A percentile compares a stretch with the other conserved stretches of the same genome.
phyloP scores from a whole-genome alignment of 1,284 basidiomycete genomes.

The Malassezia caprae region DNA sequence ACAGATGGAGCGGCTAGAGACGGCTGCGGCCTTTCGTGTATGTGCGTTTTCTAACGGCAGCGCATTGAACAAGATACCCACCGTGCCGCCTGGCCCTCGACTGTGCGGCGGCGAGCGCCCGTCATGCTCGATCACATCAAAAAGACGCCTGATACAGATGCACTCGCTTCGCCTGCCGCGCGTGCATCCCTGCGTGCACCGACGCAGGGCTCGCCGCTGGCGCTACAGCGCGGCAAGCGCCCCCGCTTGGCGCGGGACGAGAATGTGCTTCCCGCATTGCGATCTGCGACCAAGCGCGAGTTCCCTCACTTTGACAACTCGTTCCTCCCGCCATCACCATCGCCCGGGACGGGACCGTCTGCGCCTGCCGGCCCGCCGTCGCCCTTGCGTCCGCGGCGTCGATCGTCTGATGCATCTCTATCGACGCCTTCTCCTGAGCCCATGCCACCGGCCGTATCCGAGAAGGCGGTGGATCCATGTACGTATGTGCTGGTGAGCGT shows the following conservation, averaged over 20 bases:
- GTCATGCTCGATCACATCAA: constrained; percentile 5
- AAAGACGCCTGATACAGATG: background rate
- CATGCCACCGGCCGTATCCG: background rate
- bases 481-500: background rate
- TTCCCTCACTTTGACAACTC: constrained; percentile 17
- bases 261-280: background rate
- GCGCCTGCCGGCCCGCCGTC: background rate
- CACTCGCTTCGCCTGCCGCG: background rate
- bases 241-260: background rate
- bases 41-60: constrained; percentile 1
- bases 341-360: background rate
- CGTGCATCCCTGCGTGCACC: background rate
- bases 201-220: background rate
- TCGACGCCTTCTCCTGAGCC: constrained; percentile 9
- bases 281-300: background rate
- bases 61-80: constrained; percentile 36
- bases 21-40: constrained; percentile 28
- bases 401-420: background rate
- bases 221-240: constrained; percentile 6
- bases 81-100: constrained; percentile 31
- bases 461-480: background rate
- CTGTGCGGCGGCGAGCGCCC: constrained; percentile 23
- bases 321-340: constrained; percentile 2
- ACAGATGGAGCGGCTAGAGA: constrained; percentile 28
- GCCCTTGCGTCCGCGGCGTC: background rate